Evolutionary conservation across 179 eudicot species (phyloP), one percentile per base, ranked within the genome.

Genomic region (Corrigiola litoralis): DNA sequence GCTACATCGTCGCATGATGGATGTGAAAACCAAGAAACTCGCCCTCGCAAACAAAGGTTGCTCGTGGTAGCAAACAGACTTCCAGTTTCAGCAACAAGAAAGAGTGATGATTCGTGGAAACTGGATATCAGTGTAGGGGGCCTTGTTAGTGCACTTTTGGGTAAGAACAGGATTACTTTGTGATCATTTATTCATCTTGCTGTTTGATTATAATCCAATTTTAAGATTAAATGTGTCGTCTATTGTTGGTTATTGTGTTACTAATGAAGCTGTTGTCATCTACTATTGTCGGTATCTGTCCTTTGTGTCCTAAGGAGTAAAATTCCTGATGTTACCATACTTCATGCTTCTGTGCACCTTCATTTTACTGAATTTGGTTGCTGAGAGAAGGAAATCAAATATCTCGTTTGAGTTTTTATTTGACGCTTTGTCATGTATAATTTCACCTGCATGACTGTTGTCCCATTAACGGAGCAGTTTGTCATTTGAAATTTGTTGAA

Each of bases 21-120:
- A 14, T 4, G 12, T 18, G 67, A 70, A 20, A 64, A 50, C 11
- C 62, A 53, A 70, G 72, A 71, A 10, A 60, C 28, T 17, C 54
- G 55, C 4, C 71, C 66, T 45, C 45, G 61, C 29, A 82, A 72
- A 33, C 86, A 88, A 50, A 72, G 87, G 11, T 63, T 89, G 53
- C 56, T 89, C 58, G 90, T 89, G 7, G 88, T 89, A 31, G 94
- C 96, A 2, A 87, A 89, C 66, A 66, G 96, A 69, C 80, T 89
- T 40, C 96, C 94, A 0, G 85, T 87, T 20, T 81, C 88, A 9
- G 96, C 92, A 10, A 72, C 66, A n/a, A 83, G 87, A 64, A 77
- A 50, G 59, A 72, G 75, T 29, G 86, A 81, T 14, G 84, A 81
- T 23, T 72, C 80, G 0, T 89, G 96, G 96, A 61, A 75, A 3